Evolutionary conservation across 148 eudicot species (phyloP).

Genomic region (Vaccinium darrowii): DNA sequence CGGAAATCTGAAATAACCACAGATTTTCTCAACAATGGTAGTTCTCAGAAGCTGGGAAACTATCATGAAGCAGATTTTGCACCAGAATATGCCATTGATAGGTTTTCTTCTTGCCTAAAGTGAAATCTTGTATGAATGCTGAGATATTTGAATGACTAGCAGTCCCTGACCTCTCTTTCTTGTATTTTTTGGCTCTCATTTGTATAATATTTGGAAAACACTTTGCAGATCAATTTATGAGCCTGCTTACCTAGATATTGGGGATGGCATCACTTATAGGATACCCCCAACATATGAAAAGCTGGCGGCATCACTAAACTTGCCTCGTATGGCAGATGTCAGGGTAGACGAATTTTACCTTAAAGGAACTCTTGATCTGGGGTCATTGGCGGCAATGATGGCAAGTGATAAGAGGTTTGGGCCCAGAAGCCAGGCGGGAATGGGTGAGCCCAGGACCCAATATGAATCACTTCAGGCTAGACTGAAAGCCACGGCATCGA

Average conservation of each 20-base stretch:
- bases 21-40: conserved; percentile 34
- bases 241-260: conserved; percentile 78
- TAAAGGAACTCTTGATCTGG: conserved; percentile 87
- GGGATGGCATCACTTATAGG: conserved; percentile 77
- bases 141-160: conserved; percentile 4
- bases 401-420: conserved; percentile 66
- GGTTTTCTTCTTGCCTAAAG: conserved; percentile 43
- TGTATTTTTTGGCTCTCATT: conserved; percentile 4
- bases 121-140: conserved; percentile 7
- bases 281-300: conserved; percentile 87
- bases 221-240: conserved; percentile 60
- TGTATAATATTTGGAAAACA: conserved; percentile 14
- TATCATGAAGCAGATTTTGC: conserved; percentile 47
- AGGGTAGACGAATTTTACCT: conserved; percentile 78
- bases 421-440: conserved; percentile 55
- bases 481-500: conserved; percentile 53
- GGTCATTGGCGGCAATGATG: conserved; percentile 92
- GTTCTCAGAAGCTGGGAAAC: conserved; percentile 48
- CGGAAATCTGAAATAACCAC: conserved; percentile 55
- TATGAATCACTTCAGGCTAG: conserved; percentile 90
- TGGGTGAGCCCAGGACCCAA: conserved; percentile 73
- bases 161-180: not conserved
- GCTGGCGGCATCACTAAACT: conserved; percentile 62
- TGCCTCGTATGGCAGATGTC: conserved; percentile 76
- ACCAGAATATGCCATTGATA: conserved; percentile 49